These are phyloP conservation scores for Pterocarpus macrocarpus DNA, from an alignment of 306 rosid genomes.

Conservation along the genomic window DNA sequence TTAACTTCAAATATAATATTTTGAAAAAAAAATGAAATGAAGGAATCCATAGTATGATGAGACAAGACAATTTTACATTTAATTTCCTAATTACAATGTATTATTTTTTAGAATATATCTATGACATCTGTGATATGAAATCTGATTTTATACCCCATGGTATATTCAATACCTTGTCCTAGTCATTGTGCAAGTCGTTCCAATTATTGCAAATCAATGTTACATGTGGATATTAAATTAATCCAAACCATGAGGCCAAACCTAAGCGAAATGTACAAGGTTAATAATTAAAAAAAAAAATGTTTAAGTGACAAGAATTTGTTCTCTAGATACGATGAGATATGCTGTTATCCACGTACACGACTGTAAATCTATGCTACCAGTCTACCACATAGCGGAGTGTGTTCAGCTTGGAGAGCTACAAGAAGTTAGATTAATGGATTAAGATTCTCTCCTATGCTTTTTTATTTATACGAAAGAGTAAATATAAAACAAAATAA, in stretches of 20 bases:
- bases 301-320: not conserved
- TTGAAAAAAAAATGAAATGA: not conserved
- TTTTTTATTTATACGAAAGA: too few species aligned
- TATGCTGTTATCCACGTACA: not conserved
- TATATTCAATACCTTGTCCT: slow-evolving; percentile 20
- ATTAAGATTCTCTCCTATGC: too few species aligned
- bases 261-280: not conserved
- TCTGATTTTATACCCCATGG: not conserved
- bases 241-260: not conserved
- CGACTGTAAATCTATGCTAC: not conserved
- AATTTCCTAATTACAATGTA: not conserved
- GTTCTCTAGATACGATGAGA: slow-evolving; percentile 14
- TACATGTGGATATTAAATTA: too few species aligned
- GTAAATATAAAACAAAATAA: too few species aligned
- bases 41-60: not conserved
- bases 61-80: not conserved
- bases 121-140: not conserved
- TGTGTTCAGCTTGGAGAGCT: too few species aligned
- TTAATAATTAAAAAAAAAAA: too few species aligned
- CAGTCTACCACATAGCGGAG: not conserved
- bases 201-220: not conserved
- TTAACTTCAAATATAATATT: not conserved
- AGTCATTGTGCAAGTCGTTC: not conserved
- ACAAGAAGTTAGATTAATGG: too few species aligned
- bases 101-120: not conserved